Base-by-base conservation (phyloP, 2,329 filamentous ascomycete species). In the Dothideomycetes sp. region DNA sequence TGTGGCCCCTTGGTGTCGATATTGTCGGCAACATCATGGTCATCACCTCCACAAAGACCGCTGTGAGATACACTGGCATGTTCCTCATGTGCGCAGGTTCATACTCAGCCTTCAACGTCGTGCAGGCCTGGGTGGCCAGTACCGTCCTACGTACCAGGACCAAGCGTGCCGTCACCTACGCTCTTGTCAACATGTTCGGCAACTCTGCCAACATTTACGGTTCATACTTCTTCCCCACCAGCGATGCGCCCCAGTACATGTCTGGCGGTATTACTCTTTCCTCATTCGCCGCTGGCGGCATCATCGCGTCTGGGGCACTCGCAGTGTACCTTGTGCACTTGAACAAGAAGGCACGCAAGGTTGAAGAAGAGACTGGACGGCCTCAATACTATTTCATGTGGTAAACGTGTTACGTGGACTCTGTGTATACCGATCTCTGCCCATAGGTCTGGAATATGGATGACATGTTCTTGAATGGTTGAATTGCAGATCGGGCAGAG, bases 151-250 rank as follows among this genome's bases (percentile, higher is more conserved):
- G 12, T 29, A 7, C 24, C 24, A 29, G 7, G 24, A 12, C 7
- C 8, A 29, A 29, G 24, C 7, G 24, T 8, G 24, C 24, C 24
- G 24, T n/a, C n/a, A n/a, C n/a, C n/a, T n/a, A n/a, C n/a, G 71
- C 70, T 1, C 51, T 73, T 8, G 65, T 74, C 30, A 73, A 74
- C 45, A 67, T 68, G 0, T 57, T 74, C 49, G 71, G 69, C 3
- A 75, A 74, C 45, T 50, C 73, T 9, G 67, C 70, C 0, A 67
- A 72, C 44, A 74, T 76, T 14, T 75, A 75, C 44, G 71, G 72
- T 8, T 63, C 68, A 0, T 51, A 73, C 45, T 48, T 75, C 3
- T 75, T 73, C 52, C 72, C 71, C 0, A 51, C 53, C 1, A 47
- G 56, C 0, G 69, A 74, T 39, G 54, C 55, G 15, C 70, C 71